Evolutionary conservation across 2,329 filamentous ascomycete genomes (phyloP), one percentile per base, ranked within the genome.

Genomic region (Cordyceps farinosa): DNA sequence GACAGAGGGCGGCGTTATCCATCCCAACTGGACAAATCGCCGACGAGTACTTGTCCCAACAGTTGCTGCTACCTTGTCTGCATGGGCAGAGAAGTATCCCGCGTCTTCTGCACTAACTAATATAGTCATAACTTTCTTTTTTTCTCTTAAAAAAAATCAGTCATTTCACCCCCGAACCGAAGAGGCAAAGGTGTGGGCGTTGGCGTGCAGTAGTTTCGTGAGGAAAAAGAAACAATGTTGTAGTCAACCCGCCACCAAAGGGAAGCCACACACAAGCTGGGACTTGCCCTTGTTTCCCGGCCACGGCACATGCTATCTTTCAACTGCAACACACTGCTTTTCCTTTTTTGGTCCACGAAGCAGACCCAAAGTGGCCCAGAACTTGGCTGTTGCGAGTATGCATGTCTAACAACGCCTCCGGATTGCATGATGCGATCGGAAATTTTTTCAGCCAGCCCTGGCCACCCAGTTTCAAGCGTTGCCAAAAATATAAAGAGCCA

Each of bases 361-460:
- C 50, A 38, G 50, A 38, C 36, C 5, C 13, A 38, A 53, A 53
- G 32, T n/a, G 50, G 7, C 32, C 32, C 50, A 38, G 50, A 22
- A 38, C 34, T 6, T 10, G 30, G 32, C 22, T 38, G 38, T 2
- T 13, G 11, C 32, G 10, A 1, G 5, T 22, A 34, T 53, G 50
- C 50, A 53, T 53, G 50, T 53, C 29, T 53, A 9, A 27, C 13
- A 36, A 22, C 10, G 15, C 32, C n/a, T 22, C 13, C 5, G 50
- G 50, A 53, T 53, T 53, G 50, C 50, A 53, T 53, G 34, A 53
- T 53, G 50, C 50, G 30, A 53, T 53, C 50, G 50, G 17, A 53
- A 53, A 53, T 9, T 10, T 30, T 54, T 30, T 54, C 50, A 27
- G 32, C 7, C 5, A n/a, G 10, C 27, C 44, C n/a, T 27, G 17